These are phyloP conservation scores for Podospora comata DNA, from an alignment of 495 filamentous ascomycete species.

Conservation along the genomic window DNA sequence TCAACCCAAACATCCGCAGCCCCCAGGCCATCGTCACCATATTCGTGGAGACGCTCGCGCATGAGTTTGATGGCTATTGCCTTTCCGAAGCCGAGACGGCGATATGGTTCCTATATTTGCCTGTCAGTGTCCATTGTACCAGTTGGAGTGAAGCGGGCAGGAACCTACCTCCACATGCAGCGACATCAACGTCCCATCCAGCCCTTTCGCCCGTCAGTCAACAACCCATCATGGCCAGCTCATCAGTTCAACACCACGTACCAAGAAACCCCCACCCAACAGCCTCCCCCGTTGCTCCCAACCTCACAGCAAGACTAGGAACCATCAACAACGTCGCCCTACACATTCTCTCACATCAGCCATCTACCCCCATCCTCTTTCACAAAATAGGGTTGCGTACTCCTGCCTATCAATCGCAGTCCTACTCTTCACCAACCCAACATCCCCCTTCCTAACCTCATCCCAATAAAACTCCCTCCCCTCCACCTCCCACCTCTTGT, in stretches of 20 bases:
- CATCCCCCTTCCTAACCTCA: constrained; percentile 30
- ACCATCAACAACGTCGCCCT: constrained; percentile 39
- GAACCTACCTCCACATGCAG: constrained; percentile 36
- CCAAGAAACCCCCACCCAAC: constrained; percentile 46
- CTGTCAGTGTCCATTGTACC: neutral
- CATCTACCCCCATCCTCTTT: neutral
- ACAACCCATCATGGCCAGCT: neutral
- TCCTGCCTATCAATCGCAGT: constrained; percentile 35
- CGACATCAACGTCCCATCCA: constrained; percentile 35
- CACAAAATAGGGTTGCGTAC: constrained; percentile 28
- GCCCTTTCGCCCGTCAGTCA: constrained; percentile 15
- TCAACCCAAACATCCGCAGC: constrained; percentile 43
- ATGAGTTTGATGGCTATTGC: constrained; percentile 41
- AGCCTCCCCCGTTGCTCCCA: constrained; percentile 33
- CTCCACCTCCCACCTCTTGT: constrained; percentile 18
- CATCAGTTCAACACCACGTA: constrained; percentile 4
- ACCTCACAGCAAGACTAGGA: constrained; percentile 35
- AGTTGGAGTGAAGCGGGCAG: too few species aligned
- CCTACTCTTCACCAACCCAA: constrained; percentile 33
- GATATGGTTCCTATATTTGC: constrained; percentile 36
- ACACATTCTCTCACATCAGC: neutral
- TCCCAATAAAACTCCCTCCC: constrained; percentile 35
- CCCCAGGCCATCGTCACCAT: constrained; percentile 39
- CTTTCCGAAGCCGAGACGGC: constrained; percentile 45
- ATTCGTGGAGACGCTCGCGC: constrained; percentile 36